Base-by-base conservation (phyloP, 495 filamentous ascomycete genomes). In the Talaromyces stipitatus region DNA sequence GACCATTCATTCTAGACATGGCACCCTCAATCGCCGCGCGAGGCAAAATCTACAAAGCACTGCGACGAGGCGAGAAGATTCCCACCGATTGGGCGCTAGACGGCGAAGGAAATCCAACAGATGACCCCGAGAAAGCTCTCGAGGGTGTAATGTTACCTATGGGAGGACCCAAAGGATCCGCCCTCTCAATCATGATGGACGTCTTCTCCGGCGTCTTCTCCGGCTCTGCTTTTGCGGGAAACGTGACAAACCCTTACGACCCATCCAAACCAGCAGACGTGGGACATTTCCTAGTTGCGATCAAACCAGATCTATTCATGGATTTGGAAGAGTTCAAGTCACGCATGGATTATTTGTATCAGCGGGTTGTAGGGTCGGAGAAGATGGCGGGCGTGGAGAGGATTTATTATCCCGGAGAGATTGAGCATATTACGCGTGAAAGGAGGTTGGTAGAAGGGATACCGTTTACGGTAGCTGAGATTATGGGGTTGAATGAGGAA, bases 381-480 rank as follows among this genome's bases (percentile, higher is more conserved):
- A 88, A 78, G 70, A 84, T 83, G 74, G 78, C 72, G 2, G 86
- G 84, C 0, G 85, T 90, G n/a, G 85, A 89, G 3, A 72, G 82
- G 47, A 88, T 91, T 7, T 91, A 88, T 62, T 91, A 89, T 64
- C 87, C 88, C 0, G 88, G 88, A 1, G 88, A 91, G 70, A 83
- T 90, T 58, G 88, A 91, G 71, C 82, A 84, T 62, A 58, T 85
- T 48, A 82, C 62, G 0, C 71, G 84, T 56, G 78, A 84, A 60
- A 67, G 80, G 59, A 75, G 88, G 28, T 50, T 75, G 30, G 64
- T 57, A 32, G 72, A 74, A 10, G 88, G 88, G 0, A 89, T 91
- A 55, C 88, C 87, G 2, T 81, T 80, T 56, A 82, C 82, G 1
- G 68, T 80, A 50, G 78, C 78, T 0, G 87, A 91, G 66, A 74